Base-by-base conservation (phyloP, 2,329 filamentous ascomycete genomes). In the Dactylonectria estremocensis region DNA sequence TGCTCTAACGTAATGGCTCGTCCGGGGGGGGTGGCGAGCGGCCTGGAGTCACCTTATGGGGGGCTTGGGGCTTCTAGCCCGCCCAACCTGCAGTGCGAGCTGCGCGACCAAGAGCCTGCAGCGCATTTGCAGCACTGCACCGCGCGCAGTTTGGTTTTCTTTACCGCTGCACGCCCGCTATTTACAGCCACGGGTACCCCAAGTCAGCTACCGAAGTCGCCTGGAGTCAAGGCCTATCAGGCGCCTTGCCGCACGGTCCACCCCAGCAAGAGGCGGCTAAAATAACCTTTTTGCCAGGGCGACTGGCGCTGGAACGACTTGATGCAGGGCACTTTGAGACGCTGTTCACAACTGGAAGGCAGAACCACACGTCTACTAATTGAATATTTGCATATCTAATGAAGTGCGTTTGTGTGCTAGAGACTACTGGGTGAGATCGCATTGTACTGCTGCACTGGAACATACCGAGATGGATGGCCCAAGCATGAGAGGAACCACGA, bases 1-100 rank as follows among this genome's bases (percentile, higher is more conserved):
- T 76, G 73, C 64, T 76, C 55, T 76, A 74, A 76, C 74, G 74
- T 76, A 76, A 76, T 76, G 73, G 73, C 74, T 72, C 74, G 65
- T 65, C 69, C 66, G 66, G 71, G 69, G 69, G 65, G 61, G 54
- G 24, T 37, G 61, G 45, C 20, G 40, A 56, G 46, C 45, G 61
- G 46, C 45, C 45, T 40, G 40, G 54, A 45, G 43, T 48, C 43
- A 48, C 33, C 55, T 35, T 48, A 35, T 59, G 40, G 45, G 43
- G 28, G 40, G 49, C 31, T 9, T n/a, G 50, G 50, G n/a, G 31
- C 31, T 37, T 35, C 50, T 53, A 28, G 31, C 50, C 50, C 50
- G 31, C 18, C 50, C 50, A n/a, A n/a, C n/a, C n/a, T n/a, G n/a
- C n/a, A n/a, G n/a, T 52, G 49, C 49, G 33, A 5, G 24, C 24